Evolutionary conservation across 352 stramenopile species (phyloP).

Genomic region (Phytophthora fragariaefolia): DNA sequence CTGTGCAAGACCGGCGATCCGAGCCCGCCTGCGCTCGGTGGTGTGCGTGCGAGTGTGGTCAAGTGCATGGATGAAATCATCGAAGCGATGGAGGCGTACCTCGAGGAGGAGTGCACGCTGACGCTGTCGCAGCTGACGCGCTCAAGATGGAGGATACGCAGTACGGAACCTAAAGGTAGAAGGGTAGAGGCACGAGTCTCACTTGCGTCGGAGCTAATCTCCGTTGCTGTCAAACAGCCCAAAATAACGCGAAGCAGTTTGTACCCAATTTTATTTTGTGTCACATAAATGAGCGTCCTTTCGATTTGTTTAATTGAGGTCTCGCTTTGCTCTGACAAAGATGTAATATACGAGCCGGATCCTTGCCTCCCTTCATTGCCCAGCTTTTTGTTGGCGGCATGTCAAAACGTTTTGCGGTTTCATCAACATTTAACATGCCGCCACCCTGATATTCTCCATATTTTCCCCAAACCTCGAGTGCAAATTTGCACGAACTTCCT

Average conservation of each 20-base stretch:
- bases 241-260: too few species aligned
- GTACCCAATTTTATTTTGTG: too few species aligned
- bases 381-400: slow-evolving; percentile 9
- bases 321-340: too few species aligned
- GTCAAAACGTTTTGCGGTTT: slow-evolving; percentile 9
- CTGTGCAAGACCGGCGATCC: not conserved
- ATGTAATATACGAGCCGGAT: slow-evolving; percentile 2
- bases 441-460: not conserved
- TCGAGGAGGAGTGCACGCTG: not conserved
- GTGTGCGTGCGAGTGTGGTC: not conserved
- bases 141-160: slow-evolving; percentile 9
- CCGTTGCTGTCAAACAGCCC: too few species aligned
- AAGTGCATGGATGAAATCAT: not conserved
- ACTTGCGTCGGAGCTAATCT: too few species aligned
- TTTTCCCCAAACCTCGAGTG: not conserved
- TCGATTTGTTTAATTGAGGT: too few species aligned
- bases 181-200: too few species aligned
- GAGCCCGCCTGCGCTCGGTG: not conserved
- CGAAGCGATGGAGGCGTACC: not conserved
- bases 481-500: slow-evolving; percentile 6
- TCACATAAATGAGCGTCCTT: too few species aligned
- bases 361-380: slow-evolving; percentile 1
- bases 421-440: slow-evolving; percentile 12
- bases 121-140: not conserved
- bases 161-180: too few species aligned